These are phyloP conservation scores for Jamesozyma piceae DNA, from an alignment of 805 yeast species.

Conservation along the genomic window DNA sequence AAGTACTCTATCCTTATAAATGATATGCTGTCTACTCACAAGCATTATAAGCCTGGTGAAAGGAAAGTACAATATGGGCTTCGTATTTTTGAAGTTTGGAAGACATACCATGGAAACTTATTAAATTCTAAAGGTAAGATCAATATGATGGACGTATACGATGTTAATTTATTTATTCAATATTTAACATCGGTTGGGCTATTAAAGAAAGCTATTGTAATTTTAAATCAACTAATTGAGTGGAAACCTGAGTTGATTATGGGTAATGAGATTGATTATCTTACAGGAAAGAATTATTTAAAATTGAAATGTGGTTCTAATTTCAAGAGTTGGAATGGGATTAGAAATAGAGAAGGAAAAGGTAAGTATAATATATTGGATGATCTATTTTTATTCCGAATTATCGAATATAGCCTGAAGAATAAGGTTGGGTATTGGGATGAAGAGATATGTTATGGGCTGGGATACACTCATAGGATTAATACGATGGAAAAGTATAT, in stretches of 20 bases:
- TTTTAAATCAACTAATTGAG: conserved; percentile 12
- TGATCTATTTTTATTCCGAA: conserved; percentile 7
- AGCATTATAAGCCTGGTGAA: neutral
- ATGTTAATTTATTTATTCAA: conserved; percentile 4
- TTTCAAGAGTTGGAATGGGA: conserved; percentile 13
- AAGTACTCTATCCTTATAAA: neutral
- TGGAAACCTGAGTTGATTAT: conserved; percentile 2
- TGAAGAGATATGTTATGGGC: conserved; percentile 18
- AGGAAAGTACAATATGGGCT: neutral
- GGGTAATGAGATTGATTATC: conserved; percentile 8
- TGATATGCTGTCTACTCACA: neutral
- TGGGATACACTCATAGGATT: conserved; percentile 11
- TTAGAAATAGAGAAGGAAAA: conserved; percentile 5
- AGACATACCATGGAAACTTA: neutral
- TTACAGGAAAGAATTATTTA: conserved; percentile 15
- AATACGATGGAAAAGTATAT: conserved; percentile 14
- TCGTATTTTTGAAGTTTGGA: neutral
- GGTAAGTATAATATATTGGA: conserved; percentile 9
- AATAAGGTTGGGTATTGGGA: conserved; percentile 12
- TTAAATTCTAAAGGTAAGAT: neutral
- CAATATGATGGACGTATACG: conserved; percentile 1
- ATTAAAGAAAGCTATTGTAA: conserved; percentile 17
- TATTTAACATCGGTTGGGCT: conserved; percentile 9
- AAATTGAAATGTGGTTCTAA: conserved; percentile 25
- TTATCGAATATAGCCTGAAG: conserved; percentile 9